Conservation (phyloP, 2,329 filamentous ascomycete genomes). For the Penicillium griseofulvum region DNA sequence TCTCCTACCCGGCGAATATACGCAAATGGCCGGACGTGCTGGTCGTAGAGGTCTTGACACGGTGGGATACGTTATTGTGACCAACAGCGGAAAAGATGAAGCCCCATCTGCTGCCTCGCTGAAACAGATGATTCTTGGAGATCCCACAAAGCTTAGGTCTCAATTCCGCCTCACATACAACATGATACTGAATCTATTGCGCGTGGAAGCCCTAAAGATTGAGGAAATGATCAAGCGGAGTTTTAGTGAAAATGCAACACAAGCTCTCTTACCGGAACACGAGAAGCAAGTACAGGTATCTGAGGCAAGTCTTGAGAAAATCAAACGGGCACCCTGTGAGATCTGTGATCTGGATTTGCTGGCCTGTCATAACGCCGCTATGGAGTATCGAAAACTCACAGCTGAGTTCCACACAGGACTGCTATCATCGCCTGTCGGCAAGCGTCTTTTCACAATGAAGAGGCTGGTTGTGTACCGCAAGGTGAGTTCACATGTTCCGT, state of each 20-base stretch:
- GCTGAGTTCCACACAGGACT: slow-evolving; percentile 74
- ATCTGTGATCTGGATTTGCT: slow-evolving; percentile 80
- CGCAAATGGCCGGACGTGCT: slow-evolving; percentile 95
- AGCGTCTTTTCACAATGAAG: slow-evolving; percentile 71
- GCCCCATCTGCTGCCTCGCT: slow-evolving; percentile 81
- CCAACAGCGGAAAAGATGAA: slow-evolving; percentile 75
- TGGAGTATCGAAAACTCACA: slow-evolving; percentile 77
- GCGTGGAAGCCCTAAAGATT: slow-evolving; percentile 95
- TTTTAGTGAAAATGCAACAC: slow-evolving; percentile 96
- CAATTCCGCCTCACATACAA: slow-evolving; percentile 98
- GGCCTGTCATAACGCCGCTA: slow-evolving; percentile 74
- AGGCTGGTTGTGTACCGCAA: slow-evolving; percentile 78
- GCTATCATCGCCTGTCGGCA: slow-evolving; percentile 75
- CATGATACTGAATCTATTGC: slow-evolving; percentile 94
- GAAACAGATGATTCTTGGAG: slow-evolving; percentile 90
- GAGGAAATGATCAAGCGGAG: slow-evolving; percentile 99
- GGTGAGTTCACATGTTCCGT: slow-evolving; percentile 30
- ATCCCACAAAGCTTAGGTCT: slow-evolving; percentile 90
- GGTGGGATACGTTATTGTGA: slow-evolving; percentile 92
- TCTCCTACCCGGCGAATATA: slow-evolving; percentile 91
- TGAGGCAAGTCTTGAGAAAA: slow-evolving; percentile 84
- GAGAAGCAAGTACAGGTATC: slow-evolving; percentile 91
- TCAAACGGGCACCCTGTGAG: slow-evolving; percentile 79
- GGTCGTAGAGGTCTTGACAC: slow-evolving; percentile 89
- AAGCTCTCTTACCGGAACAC: slow-evolving; percentile 89